Evolutionary conservation across 1,139 yeast genomes (phyloP).

Genomic region (Sugiyamaella castrensis): DNA sequence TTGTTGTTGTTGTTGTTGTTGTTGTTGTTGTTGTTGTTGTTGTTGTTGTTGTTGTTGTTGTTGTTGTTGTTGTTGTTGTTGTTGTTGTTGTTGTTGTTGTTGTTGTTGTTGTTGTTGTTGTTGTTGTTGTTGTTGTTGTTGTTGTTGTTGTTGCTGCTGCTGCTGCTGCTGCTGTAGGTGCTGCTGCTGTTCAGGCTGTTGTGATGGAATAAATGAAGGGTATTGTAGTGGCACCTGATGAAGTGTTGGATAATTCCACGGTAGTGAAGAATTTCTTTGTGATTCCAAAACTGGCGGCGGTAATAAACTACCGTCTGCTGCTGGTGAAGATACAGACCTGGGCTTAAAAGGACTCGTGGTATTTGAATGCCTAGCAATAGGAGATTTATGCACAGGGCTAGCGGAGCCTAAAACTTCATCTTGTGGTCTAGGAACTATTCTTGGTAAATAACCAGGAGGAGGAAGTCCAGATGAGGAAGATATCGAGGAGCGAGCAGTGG

Average conservation of each 20-base stretch:
- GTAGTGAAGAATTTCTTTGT: slow-evolving; percentile 3
- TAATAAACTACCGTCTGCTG: neutral
- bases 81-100: neutral
- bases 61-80: no score
- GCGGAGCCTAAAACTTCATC: slow-evolving; percentile 16
- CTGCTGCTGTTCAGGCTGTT: slow-evolving; percentile 4
- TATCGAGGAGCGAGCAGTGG: slow-evolving; percentile 10
- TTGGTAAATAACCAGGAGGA: slow-evolving; percentile 15
- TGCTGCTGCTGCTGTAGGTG: slow-evolving; percentile 9
- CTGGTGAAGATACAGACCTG: slow-evolving; percentile 14
- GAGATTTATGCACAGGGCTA: slow-evolving; percentile 1
- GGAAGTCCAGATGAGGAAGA: slow-evolving; percentile 10
- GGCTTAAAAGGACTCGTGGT: slow-evolving; percentile 9
- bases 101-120: no score
- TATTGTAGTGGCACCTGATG: neutral
- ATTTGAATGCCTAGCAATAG: slow-evolving; percentile 5
- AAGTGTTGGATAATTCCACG: slow-evolving; percentile 16
- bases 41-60: slow-evolving; percentile 3
- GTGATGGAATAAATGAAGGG: no score
- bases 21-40: slow-evolving; percentile 12
- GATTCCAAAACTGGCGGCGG: neutral
- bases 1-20: slow-evolving; percentile 3
- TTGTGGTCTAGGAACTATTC: slow-evolving; percentile 22
- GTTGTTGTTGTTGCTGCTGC: neutral
- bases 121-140: no score